Conservation (phyloP, 352 stramenopile genomes). For the Globisporangium nagaii region DNA sequence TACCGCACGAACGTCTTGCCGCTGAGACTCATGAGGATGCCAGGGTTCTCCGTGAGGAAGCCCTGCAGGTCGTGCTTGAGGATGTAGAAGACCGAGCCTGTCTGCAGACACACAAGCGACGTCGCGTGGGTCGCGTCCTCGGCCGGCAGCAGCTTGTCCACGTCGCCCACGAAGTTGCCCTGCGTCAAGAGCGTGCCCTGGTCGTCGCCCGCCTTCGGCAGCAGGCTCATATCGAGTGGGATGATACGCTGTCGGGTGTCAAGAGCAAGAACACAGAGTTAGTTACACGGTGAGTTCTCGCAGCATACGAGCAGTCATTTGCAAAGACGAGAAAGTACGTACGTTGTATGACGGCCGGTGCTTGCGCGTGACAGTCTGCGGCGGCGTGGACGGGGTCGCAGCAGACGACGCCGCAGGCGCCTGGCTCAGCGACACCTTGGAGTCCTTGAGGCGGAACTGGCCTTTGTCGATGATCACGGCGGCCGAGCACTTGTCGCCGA, state of each 20-base stretch:
- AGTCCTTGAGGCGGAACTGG: constrained; percentile 62
- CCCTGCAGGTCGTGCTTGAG: constrained; percentile 61
- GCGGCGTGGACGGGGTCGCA: constrained; percentile 9
- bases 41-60: constrained; percentile 71
- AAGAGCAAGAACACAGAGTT: background rate
- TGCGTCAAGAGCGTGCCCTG: constrained; percentile 42
- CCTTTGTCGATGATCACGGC: constrained; percentile 81
- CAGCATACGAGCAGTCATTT: too few species aligned
- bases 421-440: constrained; percentile 17
- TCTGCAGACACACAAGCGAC: constrained; percentile 49
- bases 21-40: constrained; percentile 70
- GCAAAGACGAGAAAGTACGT: constrained; percentile 8
- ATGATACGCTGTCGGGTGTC: constrained; percentile 42
- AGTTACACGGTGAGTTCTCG: constrained; percentile 7
- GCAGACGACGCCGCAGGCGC: background rate
- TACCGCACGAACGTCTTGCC: constrained; percentile 46
- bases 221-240: constrained; percentile 46
- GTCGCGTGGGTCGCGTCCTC: constrained; percentile 55
- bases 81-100: constrained; percentile 54
- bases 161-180: constrained; percentile 61
- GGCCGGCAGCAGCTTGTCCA: constrained; percentile 52
- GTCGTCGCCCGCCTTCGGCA: constrained; percentile 33
- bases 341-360: constrained; percentile 52
- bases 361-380: constrained; percentile 25
- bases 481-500: constrained; percentile 52